Base-by-base conservation (phyloP, 1,284 basidiomycete species). In the Boletus semigastroideus region DNA sequence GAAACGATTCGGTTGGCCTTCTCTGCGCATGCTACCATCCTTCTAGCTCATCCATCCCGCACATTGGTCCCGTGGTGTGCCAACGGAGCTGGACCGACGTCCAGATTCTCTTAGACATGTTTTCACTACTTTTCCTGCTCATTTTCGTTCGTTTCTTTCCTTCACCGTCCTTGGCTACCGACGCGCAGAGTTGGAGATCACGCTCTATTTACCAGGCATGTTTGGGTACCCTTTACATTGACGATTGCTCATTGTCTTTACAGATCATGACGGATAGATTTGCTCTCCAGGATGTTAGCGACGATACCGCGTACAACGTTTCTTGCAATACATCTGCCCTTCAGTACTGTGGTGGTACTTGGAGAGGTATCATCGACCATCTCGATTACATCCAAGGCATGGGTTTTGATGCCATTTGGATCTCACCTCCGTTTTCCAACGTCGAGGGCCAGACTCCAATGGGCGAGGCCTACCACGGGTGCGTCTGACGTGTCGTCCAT, bases 301-400 rank as follows among this genome's bases (percentile, higher is more conserved):
- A 74, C 38, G 75, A 74, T 17, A 53, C 61, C 1, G 64, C 61
- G 1, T 57, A 61, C 49, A 62, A 52, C 14, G 46, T 60, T 22
- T 38, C 63, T 6, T 90, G 88, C 64, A 72, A 86, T 59, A 77
- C 80, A 4, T 71, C 73, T 27, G 64, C 73, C 28, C 76, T 78
- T 53, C 76, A 74, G 16, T 89, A 86, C 74, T 91, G 89, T 57
- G 86, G 87, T 39, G 89, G 89, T 6, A 84, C 83, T 10, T 92
- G 86, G 86, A 74, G 77, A 52, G 83, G 83, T 1, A 81, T 89
- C 61, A 78, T 78, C 46, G 76, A 79, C 59, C 87, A 87, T 66
- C 78, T 92, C 48, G 85, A 89, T 68, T 91, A 92, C 65, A 87
- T 91, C 57, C 82, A 88, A 59, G 72, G 73, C 54, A 83, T 89